Evolutionary conservation across 2,329 filamentous ascomycete genomes (phyloP).

Genomic region (Sordariomycetes sp.): DNA sequence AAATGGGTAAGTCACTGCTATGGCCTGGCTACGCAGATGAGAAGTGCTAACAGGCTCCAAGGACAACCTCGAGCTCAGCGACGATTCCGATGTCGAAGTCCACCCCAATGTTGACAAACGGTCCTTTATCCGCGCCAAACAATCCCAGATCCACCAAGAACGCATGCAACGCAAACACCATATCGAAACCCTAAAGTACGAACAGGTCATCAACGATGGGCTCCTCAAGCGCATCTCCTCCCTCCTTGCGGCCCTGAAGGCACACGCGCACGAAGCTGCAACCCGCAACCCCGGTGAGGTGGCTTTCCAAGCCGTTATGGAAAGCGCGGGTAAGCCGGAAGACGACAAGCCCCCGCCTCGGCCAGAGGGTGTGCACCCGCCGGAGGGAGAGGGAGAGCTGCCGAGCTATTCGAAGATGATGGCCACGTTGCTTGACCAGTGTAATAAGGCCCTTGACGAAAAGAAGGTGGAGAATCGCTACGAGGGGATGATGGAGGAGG

Average conservation of each 20-base stretch:
- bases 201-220: conserved; percentile 85
- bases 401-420: conserved; percentile 96
- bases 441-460: conserved; percentile 76
- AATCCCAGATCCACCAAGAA: conserved; percentile 92
- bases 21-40: not conserved
- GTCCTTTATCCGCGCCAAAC: conserved; percentile 97
- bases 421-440: conserved; percentile 88
- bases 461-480: conserved; percentile 62
- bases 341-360: conserved; percentile 67
- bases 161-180: conserved; percentile 76
- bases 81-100: conserved; percentile 96
- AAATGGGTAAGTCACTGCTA: conserved; percentile 50
- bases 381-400: conserved; percentile 57
- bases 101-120: conserved; percentile 98
- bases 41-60: conserved; percentile 19
- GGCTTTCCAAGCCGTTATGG: conserved; percentile 83
- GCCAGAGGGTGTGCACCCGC: conserved; percentile 69
- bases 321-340: conserved; percentile 61
- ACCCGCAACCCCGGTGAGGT: conserved; percentile 65
- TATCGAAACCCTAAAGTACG: conserved; percentile 88
- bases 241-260: conserved; percentile 65
- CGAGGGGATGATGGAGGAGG: conserved; percentile 67
- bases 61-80: conserved; percentile 91
- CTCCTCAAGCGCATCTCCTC: conserved; percentile 75
- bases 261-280: conserved; percentile 60